Base-by-base conservation (phyloP, 768 basidiomycete genomes). In the Hygrocybe coccinea region DNA sequence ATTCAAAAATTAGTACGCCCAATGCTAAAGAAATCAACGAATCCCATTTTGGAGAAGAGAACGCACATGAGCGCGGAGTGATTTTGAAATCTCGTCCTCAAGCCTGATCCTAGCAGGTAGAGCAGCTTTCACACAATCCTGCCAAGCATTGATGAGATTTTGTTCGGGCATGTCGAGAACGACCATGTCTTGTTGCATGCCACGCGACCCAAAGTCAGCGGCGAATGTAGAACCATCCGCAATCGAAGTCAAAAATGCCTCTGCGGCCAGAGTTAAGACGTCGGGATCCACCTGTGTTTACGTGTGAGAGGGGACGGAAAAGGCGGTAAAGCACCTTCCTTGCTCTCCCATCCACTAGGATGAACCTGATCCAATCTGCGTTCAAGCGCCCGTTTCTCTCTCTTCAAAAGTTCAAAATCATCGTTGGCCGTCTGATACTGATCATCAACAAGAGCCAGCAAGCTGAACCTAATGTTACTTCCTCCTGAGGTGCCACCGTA, bases 361-460 rank as follows among this genome's bases (percentile, higher is more conserved):
- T 80, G 69, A 34, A 69, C 69, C 5, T 68, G 63, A 12, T 62
- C 62, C 56, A 85, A 60, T 34, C 75, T 63, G 25, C 78, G 65
- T 67, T 85, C 81, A 0, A 85, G 56, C 9, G 69, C 67, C 4
- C 47, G 50, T 45, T 71, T 70, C 62, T 82, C 80, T 22, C 80
- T 67, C 60, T 77, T 82, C 45, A 78, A 65, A 60, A 79, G 68
- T 68, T 85, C 79, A 41, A 83, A 67, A 54, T 73, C 76, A 62
- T 85, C 83, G 62, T 74, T 78, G 8, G 74, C 74, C 48, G 67
- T 67, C 53, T 75, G 65, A 60, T 78, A 84, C 37, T 67, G 36
- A 39, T 79, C 80, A 55, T 81, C 77, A 37, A 83, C 81, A 57
- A 86, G 70, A 2, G 84, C 84, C 15, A 86, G 76, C 36, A 86